Percentiles rank a stretch among this genome's conserved stretches.
Evolutionary conservation across 495 filamentous ascomycete species (phyloP).

Genomic region (Daldinia grandis): DNA sequence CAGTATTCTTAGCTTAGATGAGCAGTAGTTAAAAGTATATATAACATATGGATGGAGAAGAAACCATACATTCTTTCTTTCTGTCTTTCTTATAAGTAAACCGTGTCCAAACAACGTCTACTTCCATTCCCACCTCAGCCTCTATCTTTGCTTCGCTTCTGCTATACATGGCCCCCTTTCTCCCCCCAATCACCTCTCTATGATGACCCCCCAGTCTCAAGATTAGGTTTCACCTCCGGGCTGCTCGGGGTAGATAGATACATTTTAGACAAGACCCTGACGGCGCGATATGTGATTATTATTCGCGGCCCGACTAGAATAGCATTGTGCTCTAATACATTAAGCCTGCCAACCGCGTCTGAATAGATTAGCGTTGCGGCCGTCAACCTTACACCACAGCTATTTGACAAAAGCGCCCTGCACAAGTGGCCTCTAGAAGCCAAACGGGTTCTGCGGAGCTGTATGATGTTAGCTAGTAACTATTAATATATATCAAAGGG

Average conservation of each 20-base stretch:
- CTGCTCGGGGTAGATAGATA: constrained; percentile 16
- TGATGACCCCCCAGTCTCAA: constrained; percentile 1
- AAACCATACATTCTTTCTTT: constrained; percentile 27
- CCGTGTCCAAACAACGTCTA: constrained; percentile 23
- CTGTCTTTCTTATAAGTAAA: constrained; percentile 20
- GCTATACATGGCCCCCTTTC: constrained; percentile 21
- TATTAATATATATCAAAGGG: background rate
- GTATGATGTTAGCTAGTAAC: constrained; percentile 26
- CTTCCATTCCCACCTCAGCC: constrained; percentile 19
- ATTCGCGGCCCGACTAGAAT: background rate
- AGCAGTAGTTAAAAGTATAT: constrained; percentile 7
- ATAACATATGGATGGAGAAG: constrained; percentile 23
- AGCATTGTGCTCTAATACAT: constrained; percentile 1
- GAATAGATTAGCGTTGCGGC: background rate
- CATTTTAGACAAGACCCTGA: constrained; percentile 9
- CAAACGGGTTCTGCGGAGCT: constrained; percentile 94
- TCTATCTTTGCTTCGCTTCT: constrained; percentile 15
- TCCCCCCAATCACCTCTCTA: background rate
- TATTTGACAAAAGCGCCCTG: background rate
- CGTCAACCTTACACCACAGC: background rate
- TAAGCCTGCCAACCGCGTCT: constrained; percentile 8
- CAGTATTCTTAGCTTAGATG: background rate
- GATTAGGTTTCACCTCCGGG: constrained; percentile 7
- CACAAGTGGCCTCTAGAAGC: constrained; percentile 65
- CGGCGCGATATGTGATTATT: background rate